Evolutionary conservation across 2,329 filamentous ascomycete species (phyloP).

Genomic region (Rutstroemia sp.): DNA sequence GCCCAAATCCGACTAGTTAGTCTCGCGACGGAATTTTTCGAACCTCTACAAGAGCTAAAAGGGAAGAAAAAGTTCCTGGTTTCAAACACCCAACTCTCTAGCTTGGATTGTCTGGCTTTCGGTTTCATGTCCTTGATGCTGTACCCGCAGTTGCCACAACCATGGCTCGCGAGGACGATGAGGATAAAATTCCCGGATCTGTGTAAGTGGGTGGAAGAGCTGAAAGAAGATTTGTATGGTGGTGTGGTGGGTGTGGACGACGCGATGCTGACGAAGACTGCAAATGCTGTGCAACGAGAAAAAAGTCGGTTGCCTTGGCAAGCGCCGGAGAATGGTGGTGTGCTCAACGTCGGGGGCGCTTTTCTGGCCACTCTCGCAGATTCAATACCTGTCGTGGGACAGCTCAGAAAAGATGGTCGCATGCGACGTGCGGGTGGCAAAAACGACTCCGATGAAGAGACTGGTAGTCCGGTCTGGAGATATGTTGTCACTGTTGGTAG

Average conservation of each 20-base stretch:
- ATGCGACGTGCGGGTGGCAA: conserved; percentile 21
- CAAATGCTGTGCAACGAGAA: conserved; percentile 11
- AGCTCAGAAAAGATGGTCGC: conserved; percentile 22
- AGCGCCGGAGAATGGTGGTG: conserved; percentile 22
- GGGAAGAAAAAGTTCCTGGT: conserved; percentile 50
- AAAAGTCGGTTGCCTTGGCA: conserved; percentile 27
- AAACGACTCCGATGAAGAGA: conserved; percentile 16
- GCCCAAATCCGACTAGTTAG: conserved; percentile 70
- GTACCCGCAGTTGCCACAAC: conserved; percentile 50
- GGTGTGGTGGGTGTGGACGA: conserved; percentile 21
- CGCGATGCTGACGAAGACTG: conserved; percentile 19
- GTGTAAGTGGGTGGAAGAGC: conserved; percentile 36
- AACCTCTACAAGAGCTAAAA: conserved; percentile 59
- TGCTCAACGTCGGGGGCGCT: conserved; percentile 21
- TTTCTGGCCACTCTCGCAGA: conserved; percentile 25
- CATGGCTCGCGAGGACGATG: conserved; percentile 55
- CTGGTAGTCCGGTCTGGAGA: conserved; percentile 16
- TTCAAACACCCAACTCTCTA: conserved; percentile 43
- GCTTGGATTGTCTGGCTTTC: conserved; percentile 71
- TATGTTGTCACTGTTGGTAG: conserved; percentile 20
- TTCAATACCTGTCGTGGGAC: conserved; percentile 24
- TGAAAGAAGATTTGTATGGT: conserved; percentile 34
- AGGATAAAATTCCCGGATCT: conserved; percentile 39
- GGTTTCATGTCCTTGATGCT: conserved; percentile 74
- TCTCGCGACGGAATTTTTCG: conserved; percentile 63